Base-by-base conservation (phyloP, 208 protist genomes). In the Crithidia brevicula region DNA sequence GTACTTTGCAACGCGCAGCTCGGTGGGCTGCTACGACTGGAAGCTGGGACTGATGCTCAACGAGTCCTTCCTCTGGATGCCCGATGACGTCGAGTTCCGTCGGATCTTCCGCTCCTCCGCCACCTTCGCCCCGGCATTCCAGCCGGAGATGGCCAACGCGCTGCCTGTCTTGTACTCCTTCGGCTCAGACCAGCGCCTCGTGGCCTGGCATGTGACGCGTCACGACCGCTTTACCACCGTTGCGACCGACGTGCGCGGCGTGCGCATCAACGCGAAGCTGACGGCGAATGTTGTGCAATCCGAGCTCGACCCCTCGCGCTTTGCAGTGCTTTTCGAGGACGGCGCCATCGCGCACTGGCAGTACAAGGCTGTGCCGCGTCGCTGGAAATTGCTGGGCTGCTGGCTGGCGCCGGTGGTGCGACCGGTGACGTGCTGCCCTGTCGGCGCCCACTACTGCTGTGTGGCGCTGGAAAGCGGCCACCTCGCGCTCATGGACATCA, bases 21-120 rank as follows among this genome's bases (percentile, higher is more conserved):
- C 81, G 9, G 77, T 95, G 22, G 84, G 85, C 34, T 82, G 67
- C 23, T 95, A 95, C 66, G 90, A 95, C 77, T 95, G 90, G 86
- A 81, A 81, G 51, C 57, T 85, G 42, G 70, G 65, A 15, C 69
- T 88, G 56, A 75, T 95, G 38, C 72, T 95, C 54, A 88, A 90
- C 60, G 85, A 95, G 71, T 85, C 85, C 27, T 33, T 95, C 15
- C 57, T 93, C 22, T 91, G 85, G 85, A 78, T 82, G 67, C 64
- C 72, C 3, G 78, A 84, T 28, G 75, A 77, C 38, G 83, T 86
- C 9, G 80, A 92, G 71, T 95, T 95, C 54, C 82, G 81, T 30
- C 79, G 85, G 42, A 81, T 95, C 59, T 95, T 88, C 49, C 77
- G 83, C 11, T 91, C 87, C 13, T 85, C 68, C 20, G 63, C 82